phyloP scores from a whole-genome alignment of 768 basidiomycete genomes.

The Trametes cubensis region DNA sequence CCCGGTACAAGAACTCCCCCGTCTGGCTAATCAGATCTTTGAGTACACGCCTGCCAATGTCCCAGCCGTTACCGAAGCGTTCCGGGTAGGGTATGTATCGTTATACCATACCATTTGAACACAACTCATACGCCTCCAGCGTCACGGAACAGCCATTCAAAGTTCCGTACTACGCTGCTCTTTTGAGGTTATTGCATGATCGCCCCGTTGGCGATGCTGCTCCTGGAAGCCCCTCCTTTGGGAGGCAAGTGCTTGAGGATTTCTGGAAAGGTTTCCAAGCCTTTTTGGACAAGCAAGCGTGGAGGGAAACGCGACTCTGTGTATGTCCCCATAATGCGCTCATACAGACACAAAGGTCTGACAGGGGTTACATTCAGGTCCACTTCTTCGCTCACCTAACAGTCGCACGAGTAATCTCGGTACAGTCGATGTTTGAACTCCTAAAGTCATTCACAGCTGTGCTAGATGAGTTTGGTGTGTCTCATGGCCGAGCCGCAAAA shows the following conservation, averaged over 20 bases:
- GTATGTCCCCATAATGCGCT: constrained; percentile 48
- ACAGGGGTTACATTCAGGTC: constrained; percentile 52
- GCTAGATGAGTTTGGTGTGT: constrained; percentile 87
- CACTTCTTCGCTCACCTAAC: constrained; percentile 92
- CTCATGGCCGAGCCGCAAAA: constrained; percentile 79
- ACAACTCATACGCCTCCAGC: constrained; percentile 41
- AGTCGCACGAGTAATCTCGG: constrained; percentile 70
- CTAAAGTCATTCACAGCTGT: constrained; percentile 85
- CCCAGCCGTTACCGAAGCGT: constrained; percentile 69
- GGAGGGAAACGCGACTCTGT: constrained; percentile 87
- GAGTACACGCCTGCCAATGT: constrained; percentile 61
- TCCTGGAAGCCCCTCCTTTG: constrained; percentile 48
- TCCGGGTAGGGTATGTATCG: constrained; percentile 65
- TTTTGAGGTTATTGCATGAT: constrained; percentile 71
- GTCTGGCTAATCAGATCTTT: constrained; percentile 65
- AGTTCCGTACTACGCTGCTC: constrained; percentile 83
- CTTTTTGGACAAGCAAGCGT: constrained; percentile 85
- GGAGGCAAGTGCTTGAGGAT: constrained; percentile 79
- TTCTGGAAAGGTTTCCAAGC: constrained; percentile 90
- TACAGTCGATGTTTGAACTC: constrained; percentile 77
- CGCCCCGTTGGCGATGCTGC: constrained; percentile 38
- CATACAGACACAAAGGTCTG: background rate
- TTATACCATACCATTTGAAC: background rate
- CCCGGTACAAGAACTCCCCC: constrained; percentile 66
- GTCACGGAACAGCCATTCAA: constrained; percentile 94